phyloP scores from a whole-genome alignment of 1,284 basidiomycete species.

The Heliocybe sulcata region DNA sequence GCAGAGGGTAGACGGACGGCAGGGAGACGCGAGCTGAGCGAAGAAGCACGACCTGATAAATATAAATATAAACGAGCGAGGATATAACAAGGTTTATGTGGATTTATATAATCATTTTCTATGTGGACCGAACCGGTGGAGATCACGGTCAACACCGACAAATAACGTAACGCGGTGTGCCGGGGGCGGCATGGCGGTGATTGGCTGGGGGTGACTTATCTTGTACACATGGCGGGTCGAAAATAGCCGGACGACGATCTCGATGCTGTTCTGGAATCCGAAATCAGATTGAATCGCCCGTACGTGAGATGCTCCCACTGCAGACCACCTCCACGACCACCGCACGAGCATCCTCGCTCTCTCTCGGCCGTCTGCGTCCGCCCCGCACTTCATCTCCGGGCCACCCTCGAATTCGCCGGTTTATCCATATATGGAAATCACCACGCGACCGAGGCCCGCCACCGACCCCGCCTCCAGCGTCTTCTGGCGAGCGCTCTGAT shows the following conservation, averaged over 20 bases:
- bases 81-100: constrained; percentile 7
- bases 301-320: neutral
- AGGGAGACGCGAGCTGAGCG: constrained; percentile 21
- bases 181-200: neutral
- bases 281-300: constrained; percentile 1
- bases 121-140: neutral
- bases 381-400: neutral
- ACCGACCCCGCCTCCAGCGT: too few relatives aligned
- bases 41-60: constrained; percentile 29
- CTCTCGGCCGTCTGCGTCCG: neutral
- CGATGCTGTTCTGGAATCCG: constrained; percentile 2
- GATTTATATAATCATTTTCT: neutral
- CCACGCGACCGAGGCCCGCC: neutral
- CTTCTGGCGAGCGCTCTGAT: neutral
- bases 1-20: constrained; percentile 24
- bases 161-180: neutral
- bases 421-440: neutral
- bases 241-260: neutral
- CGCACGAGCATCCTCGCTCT: neutral
- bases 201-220: neutral
- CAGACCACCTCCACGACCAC: neutral
- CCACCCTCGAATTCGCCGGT: neutral
- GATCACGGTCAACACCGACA: constrained; percentile 2
- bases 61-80: constrained; percentile 20
- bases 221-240: neutral